These are phyloP conservation scores for Blastocystis sp. DNA, from an alignment of 352 stramenopile species.

Conservation along the genomic window DNA sequence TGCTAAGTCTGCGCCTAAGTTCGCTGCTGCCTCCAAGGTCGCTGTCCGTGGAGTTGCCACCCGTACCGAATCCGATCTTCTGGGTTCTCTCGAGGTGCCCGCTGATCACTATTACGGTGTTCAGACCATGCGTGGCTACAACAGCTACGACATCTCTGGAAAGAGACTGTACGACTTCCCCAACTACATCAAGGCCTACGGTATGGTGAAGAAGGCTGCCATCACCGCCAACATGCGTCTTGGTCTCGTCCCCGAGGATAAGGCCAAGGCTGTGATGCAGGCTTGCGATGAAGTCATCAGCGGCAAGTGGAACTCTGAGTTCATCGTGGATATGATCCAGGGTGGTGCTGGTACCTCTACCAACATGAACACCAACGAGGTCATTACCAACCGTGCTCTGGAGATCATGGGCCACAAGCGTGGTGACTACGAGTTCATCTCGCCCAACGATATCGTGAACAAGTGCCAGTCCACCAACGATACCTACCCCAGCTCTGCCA, in stretches of 20 bases:
- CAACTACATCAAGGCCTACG: slow-evolving; percentile 66
- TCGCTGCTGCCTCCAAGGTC: slow-evolving; percentile 21
- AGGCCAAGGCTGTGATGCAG: slow-evolving; percentile 46
- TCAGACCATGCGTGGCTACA: slow-evolving; percentile 64
- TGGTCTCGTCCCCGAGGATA: slow-evolving; percentile 56
- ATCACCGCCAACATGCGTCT: slow-evolving; percentile 53
- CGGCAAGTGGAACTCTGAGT: slow-evolving; percentile 75
- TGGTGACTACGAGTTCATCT: slow-evolving; percentile 73
- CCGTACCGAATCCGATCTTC: slow-evolving; percentile 68
- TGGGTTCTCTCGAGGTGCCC: slow-evolving; percentile 53
- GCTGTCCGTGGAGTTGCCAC: slow-evolving; percentile 65
- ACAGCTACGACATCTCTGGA: slow-evolving; percentile 60
- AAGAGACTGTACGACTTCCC: slow-evolving; percentile 66
- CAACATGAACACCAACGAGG: no score
- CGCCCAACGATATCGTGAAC: slow-evolving; percentile 78
- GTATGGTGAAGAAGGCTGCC: slow-evolving; percentile 67
- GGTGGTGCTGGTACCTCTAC: slow-evolving; percentile 83
- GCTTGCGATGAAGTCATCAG: slow-evolving; percentile 70
- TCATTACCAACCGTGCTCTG: no score
- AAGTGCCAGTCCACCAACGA: slow-evolving; percentile 79
- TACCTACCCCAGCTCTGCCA: slow-evolving; percentile 76
- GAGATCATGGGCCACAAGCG: slow-evolving; percentile 67
- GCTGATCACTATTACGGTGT: slow-evolving; percentile 68
- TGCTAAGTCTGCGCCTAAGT: slow-evolving; percentile 54
- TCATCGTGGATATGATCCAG: slow-evolving; percentile 75